A percentile compares a stretch with the other conserved stretches of the same genome.
Evolutionary conservation across 768 basidiomycete species (phyloP).

Genomic region (Calvatia gigantea): DNA sequence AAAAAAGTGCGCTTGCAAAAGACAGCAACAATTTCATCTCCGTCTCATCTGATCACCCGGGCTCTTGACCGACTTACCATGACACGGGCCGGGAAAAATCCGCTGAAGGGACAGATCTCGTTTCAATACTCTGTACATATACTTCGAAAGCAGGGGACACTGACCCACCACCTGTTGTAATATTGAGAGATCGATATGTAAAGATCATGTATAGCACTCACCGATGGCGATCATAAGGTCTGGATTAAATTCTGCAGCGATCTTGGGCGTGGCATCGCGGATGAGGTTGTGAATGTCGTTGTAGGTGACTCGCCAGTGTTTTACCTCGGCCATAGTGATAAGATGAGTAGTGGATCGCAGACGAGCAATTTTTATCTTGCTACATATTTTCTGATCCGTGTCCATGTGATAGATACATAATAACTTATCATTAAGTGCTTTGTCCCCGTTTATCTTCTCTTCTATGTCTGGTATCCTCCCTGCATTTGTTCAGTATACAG

Average conservation of each 20-base stretch:
- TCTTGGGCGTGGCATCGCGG: constrained; percentile 57
- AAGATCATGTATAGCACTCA: constrained; percentile 19
- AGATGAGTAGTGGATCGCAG: constrained; percentile 11
- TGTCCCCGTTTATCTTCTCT: constrained; percentile 2
- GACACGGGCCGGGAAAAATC: constrained; percentile 95
- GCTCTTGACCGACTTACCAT: constrained; percentile 45
- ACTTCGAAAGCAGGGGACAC: constrained; percentile 25
- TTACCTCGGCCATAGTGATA: constrained; percentile 35
- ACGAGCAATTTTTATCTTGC: not conserved
- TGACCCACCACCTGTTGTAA: constrained; percentile 70
- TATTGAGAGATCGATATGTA: not conserved
- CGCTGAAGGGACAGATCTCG: constrained; percentile 42
- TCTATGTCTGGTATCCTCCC: constrained; percentile 26
- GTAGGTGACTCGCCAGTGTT: constrained; percentile 77
- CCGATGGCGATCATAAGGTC: constrained; percentile 84
- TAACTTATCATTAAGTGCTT: no score
- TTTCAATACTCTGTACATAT: not conserved
- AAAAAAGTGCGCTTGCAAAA: constrained; percentile 74
- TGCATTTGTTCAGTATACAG: not conserved
- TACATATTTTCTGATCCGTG: constrained; percentile 8
- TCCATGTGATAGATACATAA: constrained; percentile 11
- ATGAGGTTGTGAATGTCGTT: constrained; percentile 93
- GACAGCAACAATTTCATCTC: constrained; percentile 3
- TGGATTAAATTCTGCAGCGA: constrained; percentile 80
- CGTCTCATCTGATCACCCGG: not conserved